Conservation (phyloP, 2,329 filamentous ascomycete genomes). For the Aureobasidium lini region DNA sequence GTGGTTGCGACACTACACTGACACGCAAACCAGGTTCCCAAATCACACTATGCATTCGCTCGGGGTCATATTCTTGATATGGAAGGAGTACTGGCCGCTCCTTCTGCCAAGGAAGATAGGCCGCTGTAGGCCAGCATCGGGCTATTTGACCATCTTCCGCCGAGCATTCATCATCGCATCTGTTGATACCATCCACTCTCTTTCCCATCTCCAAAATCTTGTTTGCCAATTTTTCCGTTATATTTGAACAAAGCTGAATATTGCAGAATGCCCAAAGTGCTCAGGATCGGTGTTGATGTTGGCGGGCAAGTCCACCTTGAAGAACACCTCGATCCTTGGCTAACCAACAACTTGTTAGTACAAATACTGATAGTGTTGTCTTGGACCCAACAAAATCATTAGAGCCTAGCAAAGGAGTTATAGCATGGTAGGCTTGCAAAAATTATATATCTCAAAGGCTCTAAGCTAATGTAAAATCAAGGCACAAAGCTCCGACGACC, state of each 20-base stretch:
- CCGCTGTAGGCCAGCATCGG: background rate
- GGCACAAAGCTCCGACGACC: conserved; percentile 10
- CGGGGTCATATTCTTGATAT: too few species aligned
- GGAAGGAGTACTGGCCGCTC: background rate
- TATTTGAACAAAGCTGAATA: background rate
- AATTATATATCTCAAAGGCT: background rate
- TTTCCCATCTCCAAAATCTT: background rate
- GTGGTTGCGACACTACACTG: too few species aligned
- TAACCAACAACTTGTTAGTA: background rate
- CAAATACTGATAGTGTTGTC: conserved; percentile 8
- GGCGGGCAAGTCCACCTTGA: background rate
- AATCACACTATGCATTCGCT: too few species aligned
- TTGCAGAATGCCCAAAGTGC: background rate
- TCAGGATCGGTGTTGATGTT: conserved; percentile 9
- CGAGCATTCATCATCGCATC: background rate
- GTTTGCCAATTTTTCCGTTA: background rate
- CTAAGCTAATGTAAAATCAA: background rate
- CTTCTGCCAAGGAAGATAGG: background rate
- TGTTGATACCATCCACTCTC: background rate
- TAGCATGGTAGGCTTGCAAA: background rate
- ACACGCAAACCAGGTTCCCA: too few species aligned
- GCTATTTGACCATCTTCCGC: background rate
- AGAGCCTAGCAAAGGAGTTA: background rate
- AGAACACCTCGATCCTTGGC: background rate
- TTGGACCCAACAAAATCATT: background rate